Evolutionary conservation across 2,329 filamentous ascomycete genomes (phyloP).

Genomic region (Stromatinia cepivora): DNA sequence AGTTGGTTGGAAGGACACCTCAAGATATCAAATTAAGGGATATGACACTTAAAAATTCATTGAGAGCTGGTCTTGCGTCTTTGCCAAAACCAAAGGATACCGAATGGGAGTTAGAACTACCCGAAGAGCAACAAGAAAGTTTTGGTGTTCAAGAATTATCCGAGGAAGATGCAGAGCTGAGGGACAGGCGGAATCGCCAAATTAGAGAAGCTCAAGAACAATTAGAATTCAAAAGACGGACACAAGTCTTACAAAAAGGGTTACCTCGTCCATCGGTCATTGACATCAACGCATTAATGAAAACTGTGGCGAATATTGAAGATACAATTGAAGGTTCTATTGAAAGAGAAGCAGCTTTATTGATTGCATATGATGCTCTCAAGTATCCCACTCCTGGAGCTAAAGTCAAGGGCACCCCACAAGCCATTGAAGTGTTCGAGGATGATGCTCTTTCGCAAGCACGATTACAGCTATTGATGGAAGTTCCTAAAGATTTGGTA

Average conservation of each 20-base stretch:
- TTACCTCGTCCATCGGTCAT: slow-evolving; percentile 76
- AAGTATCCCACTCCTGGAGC: slow-evolving; percentile 71
- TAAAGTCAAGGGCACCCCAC: slow-evolving; percentile 62
- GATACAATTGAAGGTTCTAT: slow-evolving; percentile 70
- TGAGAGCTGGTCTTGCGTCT: slow-evolving; percentile 73
- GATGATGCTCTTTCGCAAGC: slow-evolving; percentile 75
- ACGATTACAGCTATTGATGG: slow-evolving; percentile 64
- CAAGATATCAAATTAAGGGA: slow-evolving; percentile 73
- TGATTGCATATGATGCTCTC: slow-evolving; percentile 80
- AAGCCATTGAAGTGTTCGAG: slow-evolving; percentile 62
- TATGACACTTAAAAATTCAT: slow-evolving; percentile 63
- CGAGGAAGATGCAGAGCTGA: slow-evolving; percentile 66
- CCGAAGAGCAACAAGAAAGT: slow-evolving; percentile 73
- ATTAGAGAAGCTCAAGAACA: slow-evolving; percentile 66
- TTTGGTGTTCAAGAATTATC: slow-evolving; percentile 50
- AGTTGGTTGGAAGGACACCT: slow-evolving; percentile 72
- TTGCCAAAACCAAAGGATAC: slow-evolving; percentile 90
- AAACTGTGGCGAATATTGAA: slow-evolving; percentile 58
- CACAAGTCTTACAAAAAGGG: slow-evolving; percentile 84
- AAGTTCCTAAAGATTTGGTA: slow-evolving; percentile 49
- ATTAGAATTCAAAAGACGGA: slow-evolving; percentile 78
- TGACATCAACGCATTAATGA: slow-evolving; percentile 68
- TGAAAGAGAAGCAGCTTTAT: slow-evolving; percentile 71
- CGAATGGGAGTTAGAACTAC: slow-evolving; percentile 91
- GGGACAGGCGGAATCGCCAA: slow-evolving; percentile 75